Base-by-base conservation (phyloP, 1,139 yeast species). In the Debaryomyces psychrophilus region DNA sequence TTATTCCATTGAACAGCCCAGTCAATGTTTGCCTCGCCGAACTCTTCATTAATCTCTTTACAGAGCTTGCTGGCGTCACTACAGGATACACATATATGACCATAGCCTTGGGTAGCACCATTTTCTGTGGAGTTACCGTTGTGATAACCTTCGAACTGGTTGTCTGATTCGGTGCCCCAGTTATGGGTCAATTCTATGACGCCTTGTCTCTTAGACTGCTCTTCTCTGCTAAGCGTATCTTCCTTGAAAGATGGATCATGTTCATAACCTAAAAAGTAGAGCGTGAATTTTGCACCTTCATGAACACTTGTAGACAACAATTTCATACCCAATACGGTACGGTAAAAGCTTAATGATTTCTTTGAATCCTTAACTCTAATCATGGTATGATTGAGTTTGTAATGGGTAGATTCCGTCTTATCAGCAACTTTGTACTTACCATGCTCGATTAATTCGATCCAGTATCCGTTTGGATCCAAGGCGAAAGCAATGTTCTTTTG, bases 381-480 rank as follows among this genome's bases (percentile, higher is more conserved):
- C 99, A 93, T 93, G 12, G 96, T 73, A 68, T 93, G 99, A 69
- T 93, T 93, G 68, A 93, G 80, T 55, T 79, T 78, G 66, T 83
- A 82, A 41, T 78, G 73, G 8, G 70, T 47, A 5, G 59, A 48
- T 46, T 77, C 69, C 31, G 81, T 71, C 35, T 60, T 64, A 25
- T 59, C 71, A 23, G 68, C 77, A 23, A 57, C 57, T 57, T 76
- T 73, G 58, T 64, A 65, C 41, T 70, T 60, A 26, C 69, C 76
- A 61, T 90, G 84, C 59, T 83, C 84, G 56, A 92, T 80, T 60
- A 93, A 73, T 73, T 93, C 99, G 58, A 93, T 79, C 99, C 99
- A 93, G 72, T 93, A 93, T 55, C 95, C 95, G 68, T 93, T 93
- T 4, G 98, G 97, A 61, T 93, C 99, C 56, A 90, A 79, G 2